A percentile compares a stretch with the other conserved stretches of the same genome.
phyloP scores from a whole-genome alignment of 2,329 filamentous ascomycete species.

The Aplosporella prunicola region DNA sequence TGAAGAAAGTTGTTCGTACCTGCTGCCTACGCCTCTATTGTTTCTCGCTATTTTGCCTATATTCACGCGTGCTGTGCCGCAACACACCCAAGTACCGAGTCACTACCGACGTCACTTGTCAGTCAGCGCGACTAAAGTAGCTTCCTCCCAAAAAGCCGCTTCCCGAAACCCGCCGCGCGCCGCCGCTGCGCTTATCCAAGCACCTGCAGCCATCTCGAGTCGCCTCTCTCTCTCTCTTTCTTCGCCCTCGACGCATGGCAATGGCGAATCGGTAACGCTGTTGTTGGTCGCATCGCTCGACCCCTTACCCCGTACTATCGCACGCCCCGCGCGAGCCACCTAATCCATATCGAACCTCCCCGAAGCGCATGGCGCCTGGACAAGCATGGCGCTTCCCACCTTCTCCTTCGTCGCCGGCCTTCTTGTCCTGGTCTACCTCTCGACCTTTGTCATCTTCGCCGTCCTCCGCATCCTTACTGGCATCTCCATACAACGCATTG shows the following conservation, averaged over 20 bases:
- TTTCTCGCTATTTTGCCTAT: too few relatives aligned
- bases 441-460: slow-evolving; percentile 87
- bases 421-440: slow-evolving; percentile 76
- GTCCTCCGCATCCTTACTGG: slow-evolving; percentile 86
- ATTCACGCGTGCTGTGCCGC: too few relatives aligned
- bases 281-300: slow-evolving; percentile 9
- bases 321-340: slow-evolving; percentile 6
- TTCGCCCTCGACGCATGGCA: background rate
- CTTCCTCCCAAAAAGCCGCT: slow-evolving; percentile 4
- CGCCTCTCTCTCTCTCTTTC: background rate
- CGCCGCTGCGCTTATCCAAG: slow-evolving; percentile 1
- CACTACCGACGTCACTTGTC: too few relatives aligned
- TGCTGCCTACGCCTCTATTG: too few relatives aligned
- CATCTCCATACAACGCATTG: slow-evolving; percentile 89
- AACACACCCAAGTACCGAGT: too few relatives aligned
- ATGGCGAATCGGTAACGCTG: slow-evolving; percentile 10
- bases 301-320: slow-evolving; percentile 8
- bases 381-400: slow-evolving; percentile 36
- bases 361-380: slow-evolving; percentile 16
- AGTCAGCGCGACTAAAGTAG: too few relatives aligned
- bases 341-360: slow-evolving; percentile 3
- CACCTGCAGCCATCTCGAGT: background rate
- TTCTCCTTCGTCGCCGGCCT: slow-evolving; percentile 73
- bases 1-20: too few relatives aligned
- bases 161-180: slow-evolving; percentile 3